Evolutionary conservation across 2,329 filamentous ascomycete species (phyloP), one percentile per base, ranked within the genome.

Genomic region (Mycosphaerelloides madeirae): DNA sequence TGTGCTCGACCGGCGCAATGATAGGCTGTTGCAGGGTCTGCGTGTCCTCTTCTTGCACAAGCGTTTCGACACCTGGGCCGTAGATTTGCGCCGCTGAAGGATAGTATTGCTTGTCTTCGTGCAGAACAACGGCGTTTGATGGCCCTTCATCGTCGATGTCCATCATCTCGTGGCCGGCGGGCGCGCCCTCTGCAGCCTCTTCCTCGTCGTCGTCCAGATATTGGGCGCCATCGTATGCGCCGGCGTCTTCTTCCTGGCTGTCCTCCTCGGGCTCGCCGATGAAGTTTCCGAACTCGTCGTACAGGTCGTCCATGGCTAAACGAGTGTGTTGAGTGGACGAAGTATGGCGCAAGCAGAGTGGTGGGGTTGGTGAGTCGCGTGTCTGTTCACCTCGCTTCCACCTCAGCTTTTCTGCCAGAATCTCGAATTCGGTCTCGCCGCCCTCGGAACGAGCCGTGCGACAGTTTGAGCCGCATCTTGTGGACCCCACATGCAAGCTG

Each of bases 41-140:
- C 48, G 90, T 86, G 73, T 98, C 93, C 71, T 97, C 93, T 68
- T 98, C 93, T 63, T 97, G 87, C 29, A 98, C 91, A 67, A 95
- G 72, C 1, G 91, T 93, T 70, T 98, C 93, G 59, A 98, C 93
- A 69, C 93, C 90, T 58, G 83, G 78, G 41, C 93, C 93, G 65
- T 97, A 98, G 32, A 95, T 83, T 67, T 98, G 93, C 63, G 91
- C 84, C 44, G 93, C 93, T n/a, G 90, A 95, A 22, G 93, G 93
- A 65, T 98, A 98, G 69, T 98, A 98, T 66, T 97, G 93, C 68
- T 98, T 98, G 72, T 98, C 93, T 75, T 98, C 93, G 70, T 98
- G 93, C 35, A 98, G 79, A 46, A 98, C 79, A n/a, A 98, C 89
- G 40, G 93, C 91, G 67, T 97, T 98, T 4, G 90, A 96, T 3